A percentile compares a stretch with the other conserved stretches of the same genome.
Conservation (phyloP, 768 basidiomycete species). For the Tricholoma flavovirens region DNA sequence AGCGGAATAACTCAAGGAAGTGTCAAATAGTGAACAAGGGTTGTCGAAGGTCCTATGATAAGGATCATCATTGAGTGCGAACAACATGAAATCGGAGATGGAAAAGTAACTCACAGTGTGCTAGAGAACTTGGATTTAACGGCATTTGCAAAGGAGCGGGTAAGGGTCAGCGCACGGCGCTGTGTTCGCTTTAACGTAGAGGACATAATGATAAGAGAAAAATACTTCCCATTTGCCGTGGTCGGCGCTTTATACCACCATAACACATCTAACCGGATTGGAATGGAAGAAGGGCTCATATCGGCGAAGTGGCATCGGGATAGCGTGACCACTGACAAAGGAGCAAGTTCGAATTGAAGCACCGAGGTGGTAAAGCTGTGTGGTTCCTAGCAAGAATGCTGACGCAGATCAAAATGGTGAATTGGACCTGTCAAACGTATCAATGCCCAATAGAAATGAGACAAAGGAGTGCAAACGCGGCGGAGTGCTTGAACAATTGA, state of each 20-base stretch:
- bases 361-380: conserved; percentile 10
- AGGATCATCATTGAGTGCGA: not conserved
- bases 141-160: conserved; percentile 44
- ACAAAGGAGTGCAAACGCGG: conserved; percentile 11
- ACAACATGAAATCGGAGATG: not conserved
- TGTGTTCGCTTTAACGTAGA: conserved; percentile 40
- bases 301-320: conserved; percentile 14
- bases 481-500: not conserved
- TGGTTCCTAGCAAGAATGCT: not conserved
- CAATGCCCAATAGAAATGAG: conserved; percentile 2
- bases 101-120: conserved; percentile 20
- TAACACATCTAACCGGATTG: conserved; percentile 6
- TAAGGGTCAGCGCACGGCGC: conserved; percentile 41
- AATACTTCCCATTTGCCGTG: conserved; percentile 1
- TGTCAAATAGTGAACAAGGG: conserved; percentile 10
- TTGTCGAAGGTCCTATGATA: conserved; percentile 4
- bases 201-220: conserved; percentile 12
- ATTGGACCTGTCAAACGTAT: conserved; percentile 5
- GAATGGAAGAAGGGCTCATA: conserved; percentile 13
- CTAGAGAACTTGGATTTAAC: conserved; percentile 32
- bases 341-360: conserved; percentile 1
- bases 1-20: conserved; percentile 2
- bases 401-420: not conserved
- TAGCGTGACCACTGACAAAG: conserved; percentile 3
- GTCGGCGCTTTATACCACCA: conserved; percentile 15